Evolutionary conservation across 768 basidiomycete genomes (phyloP), one percentile per base, ranked within the genome.

Genomic region (Tylopilus subfusipes): DNA sequence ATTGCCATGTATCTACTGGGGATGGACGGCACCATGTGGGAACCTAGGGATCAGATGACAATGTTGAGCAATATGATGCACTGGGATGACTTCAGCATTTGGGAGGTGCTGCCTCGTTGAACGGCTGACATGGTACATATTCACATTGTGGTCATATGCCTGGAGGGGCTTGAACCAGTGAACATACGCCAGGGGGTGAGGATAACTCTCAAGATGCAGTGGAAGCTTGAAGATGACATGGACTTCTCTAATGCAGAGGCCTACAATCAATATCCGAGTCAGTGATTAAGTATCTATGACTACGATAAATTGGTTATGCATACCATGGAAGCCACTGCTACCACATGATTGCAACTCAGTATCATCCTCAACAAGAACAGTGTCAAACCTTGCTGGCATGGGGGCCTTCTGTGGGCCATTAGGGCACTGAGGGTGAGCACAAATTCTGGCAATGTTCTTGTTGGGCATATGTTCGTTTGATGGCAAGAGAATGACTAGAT

Each of bases 151-250:
- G 6, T 52, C 27, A 2, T 6, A 11, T 2, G 2, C 1, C 0
- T 8, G 13, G 1, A 46, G 0, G 5, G 43, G 27, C 19, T 38
- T 52, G 51, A 46, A 52, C 36, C n/a, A 52, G 27, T 52, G 51
- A 5, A 52, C 2, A 27, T 70, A 70, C 0, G 58, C 66, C 4
- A 72, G 54, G 0, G 62, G 65, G 14, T 66, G 56, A 0, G 52
- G 45, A 7, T 57, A 53, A 4, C 29, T 1, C 0, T 49, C 46
- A 13, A 55, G 65, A 10, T 61, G 34, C 0, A 25, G 6, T 4
- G 65, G 68, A 4, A 70, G 55, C 29, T 53, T 38, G 38, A 72
- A 72, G 21, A 72, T 66, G 10, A 54, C 63, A 12, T 54, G 53
- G 7, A 70, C 61, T 49, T 68, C 66, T 1, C 65, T 65, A 19